These are phyloP conservation scores for Cladobotryum mycophilum DNA, from an alignment of 2,329 filamentous ascomycete genomes.

Conservation along the genomic window DNA sequence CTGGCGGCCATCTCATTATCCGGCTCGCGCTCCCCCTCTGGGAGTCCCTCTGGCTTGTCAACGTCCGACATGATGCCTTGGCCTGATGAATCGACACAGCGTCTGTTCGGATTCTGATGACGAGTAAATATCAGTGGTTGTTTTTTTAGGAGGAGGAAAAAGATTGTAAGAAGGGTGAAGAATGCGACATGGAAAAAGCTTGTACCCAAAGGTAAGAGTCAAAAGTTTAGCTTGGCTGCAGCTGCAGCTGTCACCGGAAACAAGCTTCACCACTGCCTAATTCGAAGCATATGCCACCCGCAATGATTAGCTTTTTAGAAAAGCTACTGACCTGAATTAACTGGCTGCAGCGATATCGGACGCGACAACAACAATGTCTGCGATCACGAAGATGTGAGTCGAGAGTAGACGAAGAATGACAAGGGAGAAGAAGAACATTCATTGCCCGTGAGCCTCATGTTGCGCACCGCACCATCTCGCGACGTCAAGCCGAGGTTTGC, in stretches of 20 bases:
- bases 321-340: conserved; percentile 8
- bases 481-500: conserved; percentile 14
- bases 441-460: background rate
- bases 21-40: conserved; percentile 23
- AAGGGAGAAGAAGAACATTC: background rate
- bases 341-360: conserved; percentile 12
- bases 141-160: background rate
- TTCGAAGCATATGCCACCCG: background rate
- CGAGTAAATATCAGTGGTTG: background rate
- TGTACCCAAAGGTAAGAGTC: background rate
- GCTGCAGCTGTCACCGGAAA: background rate
- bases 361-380: conserved; percentile 8
- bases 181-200: background rate
- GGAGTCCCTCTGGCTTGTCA: conserved; percentile 26
- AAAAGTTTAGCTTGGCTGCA: background rate
- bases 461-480: conserved; percentile 1
- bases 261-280: background rate
- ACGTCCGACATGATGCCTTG: conserved; percentile 26
- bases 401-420: background rate
- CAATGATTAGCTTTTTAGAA: background rate
- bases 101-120: conserved; percentile 7
- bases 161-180: background rate
- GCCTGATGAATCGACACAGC: conserved; percentile 12
- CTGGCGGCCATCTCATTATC: conserved; percentile 25
- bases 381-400: conserved; percentile 5